Base-by-base conservation (phyloP, 805 yeast genomes). In the Diddensiella caesifluorescens region DNA sequence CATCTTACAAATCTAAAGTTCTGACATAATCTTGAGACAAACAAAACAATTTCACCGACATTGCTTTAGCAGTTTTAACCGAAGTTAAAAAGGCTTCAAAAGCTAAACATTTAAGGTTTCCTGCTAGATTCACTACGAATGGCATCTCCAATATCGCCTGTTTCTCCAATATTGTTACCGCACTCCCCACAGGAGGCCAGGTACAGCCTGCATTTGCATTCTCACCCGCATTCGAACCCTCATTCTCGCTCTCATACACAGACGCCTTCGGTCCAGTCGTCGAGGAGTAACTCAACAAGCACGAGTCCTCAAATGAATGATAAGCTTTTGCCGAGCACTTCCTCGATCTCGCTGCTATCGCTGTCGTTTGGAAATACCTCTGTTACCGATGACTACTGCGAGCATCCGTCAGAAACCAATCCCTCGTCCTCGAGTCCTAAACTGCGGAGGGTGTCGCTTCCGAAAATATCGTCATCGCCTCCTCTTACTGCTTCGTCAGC, bases 291-390 rank as follows among this genome's bases (percentile, higher is more conserved):
- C n/a, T n/a, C n/a, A n/a, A n/a, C n/a, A n/a, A n/a, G n/a, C n/a
- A n/a, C 26, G 21, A 38, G 35, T 19, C 19, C 29, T 18, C 35
- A 19, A 27, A 29, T 29, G 32, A 29, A 29, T 19, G 15, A 19
- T 19, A 22, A 25, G 15, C 44, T 49, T 23, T 41, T 49, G 10
- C 50, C 53, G 18, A 38, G 45, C 38, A 49, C 53, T 3, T 49
- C 53, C 10, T 37, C 50, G 6, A 49, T 49, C 10, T 49, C 53
- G 12, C 35, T 49, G 19, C 39, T 49, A 13, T 39, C 45, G 16
- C 42, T 49, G 22, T 49, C 53, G 20, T 39, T 49, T 31, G 42
- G 42, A 22, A 33, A 35, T 12, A 29, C 44, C 4, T 35, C 46
- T 4, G 7, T 41, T 7, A 28, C 22, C 4, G 43, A 38, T 10